phyloP scores from a whole-genome alignment of 1,284 basidiomycete genomes.

The Ceratorhiza oryzae-sativae region DNA sequence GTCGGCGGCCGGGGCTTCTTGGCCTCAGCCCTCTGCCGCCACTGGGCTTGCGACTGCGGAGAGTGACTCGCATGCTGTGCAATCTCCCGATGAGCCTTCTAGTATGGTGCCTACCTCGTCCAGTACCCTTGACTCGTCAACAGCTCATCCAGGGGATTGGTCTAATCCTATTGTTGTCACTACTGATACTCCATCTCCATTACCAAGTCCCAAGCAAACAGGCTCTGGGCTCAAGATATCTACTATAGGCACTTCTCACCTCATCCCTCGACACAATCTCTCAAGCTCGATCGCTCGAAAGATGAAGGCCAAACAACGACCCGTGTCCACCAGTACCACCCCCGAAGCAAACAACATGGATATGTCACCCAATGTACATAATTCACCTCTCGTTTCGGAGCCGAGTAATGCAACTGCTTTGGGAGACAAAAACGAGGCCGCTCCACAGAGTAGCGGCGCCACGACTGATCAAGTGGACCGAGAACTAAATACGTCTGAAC shows the following conservation, averaged over 20 bases:
- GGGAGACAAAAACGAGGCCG: neutral
- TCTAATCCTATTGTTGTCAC: neutral
- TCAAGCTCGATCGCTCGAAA: neutral
- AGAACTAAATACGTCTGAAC: too few relatives aligned
- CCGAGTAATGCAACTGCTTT: neutral
- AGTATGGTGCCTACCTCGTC: neutral
- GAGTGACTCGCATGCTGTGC: neutral
- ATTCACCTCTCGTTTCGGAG: neutral
- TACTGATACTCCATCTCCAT: neutral
- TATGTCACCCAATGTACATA: neutral
- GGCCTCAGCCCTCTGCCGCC: neutral
- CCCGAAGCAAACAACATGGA: too few relatives aligned
- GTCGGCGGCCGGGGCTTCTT: neutral
- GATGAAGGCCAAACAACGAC: neutral
- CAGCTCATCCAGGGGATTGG: neutral
- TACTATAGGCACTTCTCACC: neutral
- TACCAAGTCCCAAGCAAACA: neutral
- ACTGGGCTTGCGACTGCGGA: neutral
- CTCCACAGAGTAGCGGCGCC: neutral
- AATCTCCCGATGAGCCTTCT: neutral
- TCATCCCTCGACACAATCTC: neutral
- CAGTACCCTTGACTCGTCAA: neutral
- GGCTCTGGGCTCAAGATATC: neutral
- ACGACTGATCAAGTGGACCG: too few relatives aligned
- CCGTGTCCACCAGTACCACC: too few relatives aligned